A percentile compares a stretch with the other conserved stretches of the same genome.
Evolutionary conservation across 768 basidiomycete genomes (phyloP).

Genomic region (Mycena vulgaris): DNA sequence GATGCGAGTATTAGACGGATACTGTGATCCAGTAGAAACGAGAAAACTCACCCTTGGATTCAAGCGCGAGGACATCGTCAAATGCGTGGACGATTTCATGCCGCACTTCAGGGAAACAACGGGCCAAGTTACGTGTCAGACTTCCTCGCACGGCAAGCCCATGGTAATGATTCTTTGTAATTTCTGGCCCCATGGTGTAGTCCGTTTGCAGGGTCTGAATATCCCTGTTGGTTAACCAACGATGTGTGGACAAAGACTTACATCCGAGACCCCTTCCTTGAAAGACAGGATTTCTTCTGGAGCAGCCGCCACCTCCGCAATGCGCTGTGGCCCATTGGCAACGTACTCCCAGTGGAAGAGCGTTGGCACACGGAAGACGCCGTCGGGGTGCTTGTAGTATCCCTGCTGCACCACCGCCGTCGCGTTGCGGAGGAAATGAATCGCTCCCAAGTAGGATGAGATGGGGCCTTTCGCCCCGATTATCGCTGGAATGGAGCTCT

Average conservation of each 20-base stretch:
- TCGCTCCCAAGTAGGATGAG: background rate
- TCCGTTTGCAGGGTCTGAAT: background rate
- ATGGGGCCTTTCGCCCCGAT: background rate
- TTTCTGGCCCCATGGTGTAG: constrained; percentile 6
- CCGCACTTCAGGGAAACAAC: background rate
- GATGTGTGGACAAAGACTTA: background rate
- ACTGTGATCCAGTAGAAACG: background rate
- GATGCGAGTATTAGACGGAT: background rate
- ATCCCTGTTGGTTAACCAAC: background rate
- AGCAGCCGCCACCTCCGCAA: background rate
- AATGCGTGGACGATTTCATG: constrained; percentile 1
- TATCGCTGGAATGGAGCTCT: background rate
- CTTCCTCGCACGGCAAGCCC: background rate
- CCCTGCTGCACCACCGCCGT: background rate
- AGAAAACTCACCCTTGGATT: background rate
- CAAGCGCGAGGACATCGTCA: background rate
- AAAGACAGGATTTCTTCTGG: constrained; percentile 13
- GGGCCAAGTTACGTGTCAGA: constrained; percentile 8
- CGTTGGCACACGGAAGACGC: constrained; percentile 4
- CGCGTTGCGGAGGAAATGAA: background rate
- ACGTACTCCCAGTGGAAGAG: constrained; percentile 8
- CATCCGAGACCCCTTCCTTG: background rate
- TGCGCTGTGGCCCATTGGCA: background rate
- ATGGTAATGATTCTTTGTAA: background rate
- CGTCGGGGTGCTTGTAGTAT: background rate